Percentiles rank a stretch among this genome's conserved stretches.
Evolutionary conservation across 179 eudicot species (phyloP).

Genomic region (Beta lomatogona): DNA sequence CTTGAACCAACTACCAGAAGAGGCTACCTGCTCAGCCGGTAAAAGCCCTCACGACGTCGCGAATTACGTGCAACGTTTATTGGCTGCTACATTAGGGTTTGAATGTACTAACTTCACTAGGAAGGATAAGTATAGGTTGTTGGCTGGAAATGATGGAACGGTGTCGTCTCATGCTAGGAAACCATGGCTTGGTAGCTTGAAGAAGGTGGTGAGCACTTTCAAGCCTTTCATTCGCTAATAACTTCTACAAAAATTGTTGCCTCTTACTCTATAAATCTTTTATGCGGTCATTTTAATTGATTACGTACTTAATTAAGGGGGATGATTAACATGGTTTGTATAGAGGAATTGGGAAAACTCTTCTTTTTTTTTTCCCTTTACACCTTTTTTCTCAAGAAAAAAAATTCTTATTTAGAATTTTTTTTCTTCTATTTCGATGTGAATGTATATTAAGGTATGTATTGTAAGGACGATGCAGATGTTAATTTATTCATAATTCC

Average conservation of each 20-base stretch:
- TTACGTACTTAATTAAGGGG: neutral
- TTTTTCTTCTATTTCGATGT: neutral
- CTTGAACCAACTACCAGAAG: constrained; percentile 76
- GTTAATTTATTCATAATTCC: constrained; percentile 4
- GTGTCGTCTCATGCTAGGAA: constrained; percentile 41
- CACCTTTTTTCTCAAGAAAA: neutral
- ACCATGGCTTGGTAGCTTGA: constrained; percentile 32
- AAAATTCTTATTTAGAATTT: neutral
- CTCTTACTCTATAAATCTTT: neutral
- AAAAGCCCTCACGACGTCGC: constrained; percentile 93
- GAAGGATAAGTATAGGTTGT: constrained; percentile 82
- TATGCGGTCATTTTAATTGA: neutral
- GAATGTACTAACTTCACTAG: constrained; percentile 88
- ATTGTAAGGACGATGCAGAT: neutral
- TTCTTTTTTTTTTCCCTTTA: neutral
- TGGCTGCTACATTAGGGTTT: constrained; percentile 86
- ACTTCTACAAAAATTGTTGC: neutral
- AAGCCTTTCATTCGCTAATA: constrained; percentile 51
- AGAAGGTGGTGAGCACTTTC: constrained; percentile 49
- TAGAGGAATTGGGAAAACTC: neutral
- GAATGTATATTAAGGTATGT: constrained; percentile 23
- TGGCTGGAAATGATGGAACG: constrained; percentile 84
- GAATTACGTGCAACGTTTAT: constrained; percentile 77
- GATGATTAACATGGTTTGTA: constrained; percentile 5
- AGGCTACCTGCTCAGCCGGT: constrained; percentile 90